Evolutionary conservation across 2,329 filamentous ascomycete genomes (phyloP).

Genomic region (Colletotrichum chlorophyti): DNA sequence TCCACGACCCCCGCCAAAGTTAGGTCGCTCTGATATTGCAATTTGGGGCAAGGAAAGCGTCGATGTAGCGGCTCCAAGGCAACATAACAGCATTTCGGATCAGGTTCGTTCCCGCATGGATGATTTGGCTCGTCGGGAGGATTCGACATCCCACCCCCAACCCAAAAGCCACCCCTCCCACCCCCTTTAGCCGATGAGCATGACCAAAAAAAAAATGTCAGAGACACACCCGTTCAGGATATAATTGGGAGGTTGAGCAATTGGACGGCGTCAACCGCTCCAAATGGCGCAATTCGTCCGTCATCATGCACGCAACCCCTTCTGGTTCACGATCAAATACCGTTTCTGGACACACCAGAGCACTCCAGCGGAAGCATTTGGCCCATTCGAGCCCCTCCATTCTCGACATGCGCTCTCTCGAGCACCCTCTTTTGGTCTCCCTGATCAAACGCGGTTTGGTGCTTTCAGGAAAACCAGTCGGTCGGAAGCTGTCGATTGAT

Average conservation of each 20-base stretch:
- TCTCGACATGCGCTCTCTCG: too few relatives aligned
- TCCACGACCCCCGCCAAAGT: background rate
- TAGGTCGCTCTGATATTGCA: too few relatives aligned
- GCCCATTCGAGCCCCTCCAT: too few relatives aligned
- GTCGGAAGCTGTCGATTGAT: too few relatives aligned
- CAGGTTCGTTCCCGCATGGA: slow-evolving; percentile 19
- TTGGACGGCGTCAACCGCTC: background rate
- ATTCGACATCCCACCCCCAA: slow-evolving; percentile 26
- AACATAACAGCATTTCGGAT: too few relatives aligned
- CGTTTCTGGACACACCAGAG: background rate
- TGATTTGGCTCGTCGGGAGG: slow-evolving; percentile 29
- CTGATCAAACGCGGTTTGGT: too few relatives aligned
- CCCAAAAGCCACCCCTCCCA: too few relatives aligned
- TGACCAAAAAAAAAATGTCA: slow-evolving; percentile 11
- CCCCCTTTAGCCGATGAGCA: too few relatives aligned
- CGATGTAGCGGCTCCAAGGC: too few relatives aligned
- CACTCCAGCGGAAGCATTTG: background rate
- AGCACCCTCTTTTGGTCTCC: too few relatives aligned
- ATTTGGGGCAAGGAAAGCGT: too few relatives aligned
- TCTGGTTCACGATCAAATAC: background rate
- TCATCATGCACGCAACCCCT: background rate
- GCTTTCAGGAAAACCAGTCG: too few relatives aligned
- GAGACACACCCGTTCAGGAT: slow-evolving; percentile 5
- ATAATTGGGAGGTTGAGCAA: slow-evolving; percentile 10
- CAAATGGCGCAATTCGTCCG: slow-evolving; percentile 7